Evolutionary conservation across 1,284 basidiomycete species (phyloP).

Genomic region (Leccinum huronense): DNA sequence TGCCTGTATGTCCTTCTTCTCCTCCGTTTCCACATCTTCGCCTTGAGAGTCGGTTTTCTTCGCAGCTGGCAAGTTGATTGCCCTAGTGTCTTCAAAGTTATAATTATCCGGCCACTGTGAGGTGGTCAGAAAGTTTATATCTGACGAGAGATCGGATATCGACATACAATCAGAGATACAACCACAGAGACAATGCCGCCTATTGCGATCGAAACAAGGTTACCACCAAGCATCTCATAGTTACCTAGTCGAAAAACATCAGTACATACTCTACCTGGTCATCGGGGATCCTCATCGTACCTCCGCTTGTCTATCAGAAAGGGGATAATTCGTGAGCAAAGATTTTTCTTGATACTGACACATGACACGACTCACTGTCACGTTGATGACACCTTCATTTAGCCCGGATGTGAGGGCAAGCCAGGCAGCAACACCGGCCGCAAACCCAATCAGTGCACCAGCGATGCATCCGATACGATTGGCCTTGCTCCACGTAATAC

Average conservation of each 20-base stretch:
- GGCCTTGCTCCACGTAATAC: slow-evolving; percentile 79
- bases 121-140: slow-evolving; percentile 3
- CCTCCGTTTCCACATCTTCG: slow-evolving; percentile 36
- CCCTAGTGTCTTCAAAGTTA: slow-evolving; percentile 75
- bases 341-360: neutral
- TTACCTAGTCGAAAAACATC: slow-evolving; percentile 48
- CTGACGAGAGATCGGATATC: neutral
- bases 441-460: slow-evolving; percentile 72
- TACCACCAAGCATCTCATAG: slow-evolving; percentile 84
- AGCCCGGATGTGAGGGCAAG: slow-evolving; percentile 76
- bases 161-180: slow-evolving; percentile 47
- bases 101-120: slow-evolving; percentile 74
- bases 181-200: slow-evolving; percentile 74
- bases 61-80: slow-evolving; percentile 56
- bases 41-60: slow-evolving; percentile 19
- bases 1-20: slow-evolving; percentile 39
- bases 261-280: neutral
- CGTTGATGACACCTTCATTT: slow-evolving; percentile 71
- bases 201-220: slow-evolving; percentile 81
- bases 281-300: slow-evolving; percentile 27
- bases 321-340: slow-evolving; percentile 2
- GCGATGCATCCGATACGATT: slow-evolving; percentile 78
- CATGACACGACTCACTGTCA: slow-evolving; percentile 45
- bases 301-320: slow-evolving; percentile 47
- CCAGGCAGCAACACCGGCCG: slow-evolving; percentile 75